These are phyloP conservation scores for Glycyrrhiza uralensis DNA, from an alignment of 306 rosid species.

Conservation along the genomic window DNA sequence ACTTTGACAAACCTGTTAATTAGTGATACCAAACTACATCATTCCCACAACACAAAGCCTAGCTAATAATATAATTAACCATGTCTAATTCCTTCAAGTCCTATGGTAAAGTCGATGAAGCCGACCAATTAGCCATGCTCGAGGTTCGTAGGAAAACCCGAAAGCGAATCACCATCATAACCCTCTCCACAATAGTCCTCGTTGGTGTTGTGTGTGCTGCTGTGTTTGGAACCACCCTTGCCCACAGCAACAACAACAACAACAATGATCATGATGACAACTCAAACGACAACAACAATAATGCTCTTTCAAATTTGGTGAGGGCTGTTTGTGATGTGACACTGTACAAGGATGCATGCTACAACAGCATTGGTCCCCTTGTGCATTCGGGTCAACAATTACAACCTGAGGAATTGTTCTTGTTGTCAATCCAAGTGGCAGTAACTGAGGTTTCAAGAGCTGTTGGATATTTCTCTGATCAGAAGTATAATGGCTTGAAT, in stretches of 20 bases:
- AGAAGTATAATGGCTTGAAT: slow-evolving; percentile 28
- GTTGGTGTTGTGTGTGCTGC: slow-evolving; percentile 45
- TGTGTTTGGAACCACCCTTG: slow-evolving; percentile 45
- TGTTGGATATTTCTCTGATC: slow-evolving; percentile 27
- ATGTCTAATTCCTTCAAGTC: slow-evolving; percentile 46
- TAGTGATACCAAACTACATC: not conserved
- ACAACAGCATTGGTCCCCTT: slow-evolving; percentile 37
- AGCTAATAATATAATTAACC: too few species aligned
- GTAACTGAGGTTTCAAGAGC: slow-evolving; percentile 35
- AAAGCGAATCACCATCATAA: slow-evolving; percentile 49
- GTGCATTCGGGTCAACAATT: slow-evolving; percentile 34
- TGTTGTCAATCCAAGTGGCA: slow-evolving; percentile 50
- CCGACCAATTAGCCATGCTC: slow-evolving; percentile 40
- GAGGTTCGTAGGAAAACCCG: slow-evolving; percentile 40
- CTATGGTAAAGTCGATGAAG: slow-evolving; percentile 54
- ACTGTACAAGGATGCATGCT: slow-evolving; percentile 50
- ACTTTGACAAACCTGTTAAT: not conserved
- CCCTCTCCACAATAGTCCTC: slow-evolving; percentile 50
- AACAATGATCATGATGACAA: not conserved
- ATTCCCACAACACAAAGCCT: not conserved
- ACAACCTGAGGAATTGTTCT: slow-evolving; percentile 46
- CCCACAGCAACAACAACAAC: not conserved
- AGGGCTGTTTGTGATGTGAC: slow-evolving; percentile 70
- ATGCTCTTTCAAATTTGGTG: slow-evolving; percentile 32
- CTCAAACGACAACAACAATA: not conserved